Evolutionary conservation across 2,329 filamentous ascomycete genomes (phyloP).

Genomic region (Arthrobotrys megalospora): DNA sequence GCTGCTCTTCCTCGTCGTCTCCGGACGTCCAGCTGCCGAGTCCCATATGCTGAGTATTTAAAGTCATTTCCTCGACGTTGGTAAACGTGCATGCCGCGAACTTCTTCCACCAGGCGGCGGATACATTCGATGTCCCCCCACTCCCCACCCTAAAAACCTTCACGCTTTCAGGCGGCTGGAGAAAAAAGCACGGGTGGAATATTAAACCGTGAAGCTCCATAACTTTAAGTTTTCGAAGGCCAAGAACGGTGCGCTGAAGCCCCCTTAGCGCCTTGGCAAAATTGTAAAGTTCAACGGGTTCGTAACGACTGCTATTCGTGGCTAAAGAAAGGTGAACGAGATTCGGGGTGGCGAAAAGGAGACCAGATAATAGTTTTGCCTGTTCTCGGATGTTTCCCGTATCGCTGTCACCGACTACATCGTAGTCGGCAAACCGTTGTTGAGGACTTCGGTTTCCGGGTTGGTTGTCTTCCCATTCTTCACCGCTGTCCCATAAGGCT

Average conservation of each 20-base stretch:
- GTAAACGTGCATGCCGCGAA: slow-evolving; percentile 14
- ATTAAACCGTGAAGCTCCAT: slow-evolving; percentile 19
- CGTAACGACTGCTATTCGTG: slow-evolving; percentile 25
- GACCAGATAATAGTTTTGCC: slow-evolving; percentile 19
- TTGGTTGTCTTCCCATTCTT: slow-evolving; percentile 26
- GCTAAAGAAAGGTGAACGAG: slow-evolving; percentile 11
- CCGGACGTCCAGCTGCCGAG: slow-evolving; percentile 13
- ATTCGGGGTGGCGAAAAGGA: slow-evolving; percentile 11
- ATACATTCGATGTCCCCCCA: slow-evolving; percentile 11
- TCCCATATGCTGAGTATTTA: slow-evolving; percentile 15
- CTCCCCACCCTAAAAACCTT: slow-evolving; percentile 10
- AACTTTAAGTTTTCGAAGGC: slow-evolving; percentile 18
- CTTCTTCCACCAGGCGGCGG: slow-evolving; percentile 24
- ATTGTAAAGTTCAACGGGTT: slow-evolving; percentile 22
- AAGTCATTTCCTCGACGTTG: slow-evolving; percentile 15
- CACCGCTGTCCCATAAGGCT: slow-evolving; percentile 15
- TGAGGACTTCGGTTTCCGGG: slow-evolving; percentile 22
- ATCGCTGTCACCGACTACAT: slow-evolving; percentile 15
- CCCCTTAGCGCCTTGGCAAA: slow-evolving; percentile 28
- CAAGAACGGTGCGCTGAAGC: slow-evolving; percentile 12
- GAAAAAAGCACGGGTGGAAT: slow-evolving; percentile 23
- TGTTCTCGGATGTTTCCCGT: slow-evolving; percentile 21
- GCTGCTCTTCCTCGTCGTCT: slow-evolving; percentile 24
- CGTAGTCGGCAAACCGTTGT: slow-evolving; percentile 21
- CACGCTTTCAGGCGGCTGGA: slow-evolving; percentile 5